These are phyloP conservation scores for Passiflora organensis DNA, from an alignment of 345 rosid genomes.

Conservation along the genomic window DNA sequence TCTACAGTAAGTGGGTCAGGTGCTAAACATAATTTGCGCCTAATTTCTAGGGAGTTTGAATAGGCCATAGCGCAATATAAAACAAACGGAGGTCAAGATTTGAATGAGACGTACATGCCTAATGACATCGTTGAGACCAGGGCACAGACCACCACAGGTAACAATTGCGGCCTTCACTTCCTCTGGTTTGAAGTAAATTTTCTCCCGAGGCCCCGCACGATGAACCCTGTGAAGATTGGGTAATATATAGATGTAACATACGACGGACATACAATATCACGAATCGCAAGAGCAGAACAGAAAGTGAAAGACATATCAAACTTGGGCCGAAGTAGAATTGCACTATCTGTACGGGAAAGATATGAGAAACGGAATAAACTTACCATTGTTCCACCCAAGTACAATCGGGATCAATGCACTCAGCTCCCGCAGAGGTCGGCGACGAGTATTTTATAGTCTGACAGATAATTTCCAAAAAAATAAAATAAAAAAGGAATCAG, in stretches of 20 bases:
- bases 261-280: no score
- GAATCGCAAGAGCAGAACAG: background rate
- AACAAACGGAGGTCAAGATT: no score
- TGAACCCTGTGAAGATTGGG: conserved; percentile 53
- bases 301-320: background rate
- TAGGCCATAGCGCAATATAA: no score
- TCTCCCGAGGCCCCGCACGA: conserved; percentile 91
- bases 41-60: no score
- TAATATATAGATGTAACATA: no score
- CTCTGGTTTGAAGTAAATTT: conserved; percentile 81
- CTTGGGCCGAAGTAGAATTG: no score
- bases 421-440: conserved; percentile 82
- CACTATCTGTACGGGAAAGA: no score
- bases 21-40: no score
- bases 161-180: conserved; percentile 88
- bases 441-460: conserved; percentile 75
- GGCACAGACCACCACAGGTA: conserved; percentile 96
- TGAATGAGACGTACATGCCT: conserved; percentile 63
- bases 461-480: conserved; percentile 4
- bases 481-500: background rate
- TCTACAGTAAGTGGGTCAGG: background rate
- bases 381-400: conserved; percentile 97
- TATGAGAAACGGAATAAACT: background rate
- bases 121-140: conserved; percentile 92
- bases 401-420: conserved; percentile 73